Base-by-base conservation (phyloP, 1,139 yeast species). In the Suzukiozyma palmioleophila region DNA sequence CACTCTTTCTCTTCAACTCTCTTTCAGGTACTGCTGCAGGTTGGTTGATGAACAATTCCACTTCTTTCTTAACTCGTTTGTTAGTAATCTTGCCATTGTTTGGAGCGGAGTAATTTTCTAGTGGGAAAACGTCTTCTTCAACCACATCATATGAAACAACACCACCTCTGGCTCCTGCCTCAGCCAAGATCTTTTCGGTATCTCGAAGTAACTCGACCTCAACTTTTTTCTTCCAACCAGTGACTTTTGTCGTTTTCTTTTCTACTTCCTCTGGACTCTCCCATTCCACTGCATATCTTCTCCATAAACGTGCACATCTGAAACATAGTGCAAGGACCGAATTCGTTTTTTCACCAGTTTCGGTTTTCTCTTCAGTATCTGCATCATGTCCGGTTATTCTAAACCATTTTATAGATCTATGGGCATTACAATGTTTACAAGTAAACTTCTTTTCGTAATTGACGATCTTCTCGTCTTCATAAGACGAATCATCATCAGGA, bases 231-330 rank as follows among this genome's bases (percentile, higher is more conserved):
- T 75, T 78, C 76, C 80, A 74, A 2, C 81, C 79, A 39, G 69
- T 45, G 55, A 67, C 44, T 18, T 51, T 59, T 38, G 57, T 62
- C 27, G 57, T 57, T 37, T 75, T 80, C 53, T 71, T 75, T 35
- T 79, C 63, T 0, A 87, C 80, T 43, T 84, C 92, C 18, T 65
- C 55, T 0, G 96, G 96, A 36, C 79, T 79, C 49, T 82, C 89
- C 97, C 98, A 92, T n/a, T 71, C 70, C 1, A 86, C 82, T 0
- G 90, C 97, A 57, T 92, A 92, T 33, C 94, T 67, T 56, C 96
- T 72, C 98, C 98, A 92, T 32, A 92, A 59, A 42, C 83, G 71
- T 0, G 97, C 96, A 66, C 98, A 92, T 40, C 97, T 70, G 36
- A 75, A 64, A 57, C 98, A 92, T 13, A 92, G 64, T 0, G 89